Evolutionary conservation across 306 rosid genomes (phyloP), one percentile per base, ranked within the genome.

Genomic region (Cucurbita moschata): DNA sequence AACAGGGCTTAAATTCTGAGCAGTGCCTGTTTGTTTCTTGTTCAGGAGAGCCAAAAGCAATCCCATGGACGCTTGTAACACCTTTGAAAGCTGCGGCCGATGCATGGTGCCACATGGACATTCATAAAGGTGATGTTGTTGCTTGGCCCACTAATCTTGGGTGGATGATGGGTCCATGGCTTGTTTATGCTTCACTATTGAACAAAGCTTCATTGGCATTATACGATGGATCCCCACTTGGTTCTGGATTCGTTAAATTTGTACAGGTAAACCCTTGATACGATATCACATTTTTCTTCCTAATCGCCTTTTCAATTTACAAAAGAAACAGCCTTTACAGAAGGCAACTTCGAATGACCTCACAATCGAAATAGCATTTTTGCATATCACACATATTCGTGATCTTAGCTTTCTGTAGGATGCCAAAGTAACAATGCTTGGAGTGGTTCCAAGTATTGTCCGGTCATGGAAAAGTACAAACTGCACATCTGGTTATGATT

Each of bases 141-240:
- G 84, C 82, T 77, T 93, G 96, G 98, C 98, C 98, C 69, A 93
- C 96, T 74, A 93, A 93, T 85, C 96, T 93, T 68, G 98, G 98
- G 77, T 90, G 98, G 98, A 93, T 93, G 98, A 93, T 93, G 98
- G 96, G 98, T 59, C 98, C 98, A 44, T 93, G 98, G 98, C 84
- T 93, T 19, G 87, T 93, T 70, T 93, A 88, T 81, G 98, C 96
- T 51, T 88, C 98, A 62, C 82, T 93, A 77, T 78, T 93, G 75
- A 93, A 90, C 82, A 93, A 93, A 59, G 98, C 96, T 79, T 88
- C 93, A 30, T 86, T 93, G 85, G 96, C 96, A 23, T 77, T 93
- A 71, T 93, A 87, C 79, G 80, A 81, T 74, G 98, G 96, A 78
- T 87, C 96, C 70, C 98, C 96, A 53, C 90, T 88, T 82, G 89